These are phyloP conservation scores for Pseudopediastrum boryanum DNA, from an alignment of 139 green algal genomes.

Conservation along the genomic window DNA sequence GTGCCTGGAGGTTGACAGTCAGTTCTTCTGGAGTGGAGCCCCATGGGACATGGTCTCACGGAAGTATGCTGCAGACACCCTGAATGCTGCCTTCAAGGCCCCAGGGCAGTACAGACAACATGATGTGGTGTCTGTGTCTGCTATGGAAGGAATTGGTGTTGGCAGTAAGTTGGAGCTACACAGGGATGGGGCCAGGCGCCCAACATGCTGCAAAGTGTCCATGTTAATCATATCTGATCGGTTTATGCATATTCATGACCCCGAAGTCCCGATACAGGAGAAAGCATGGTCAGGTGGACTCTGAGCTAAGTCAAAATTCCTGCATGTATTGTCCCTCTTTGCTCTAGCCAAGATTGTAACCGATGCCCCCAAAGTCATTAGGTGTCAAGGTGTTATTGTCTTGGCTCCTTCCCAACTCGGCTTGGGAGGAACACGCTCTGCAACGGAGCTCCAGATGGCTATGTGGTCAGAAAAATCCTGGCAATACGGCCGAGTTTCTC, in stretches of 20 bases:
- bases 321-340: too few species aligned
- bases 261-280: too few species aligned
- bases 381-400: too few species aligned
- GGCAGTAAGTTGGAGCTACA: constrained; percentile 5
- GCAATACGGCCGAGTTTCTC: too few species aligned
- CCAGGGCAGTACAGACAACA: background rate
- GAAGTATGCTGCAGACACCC: constrained; percentile 50
- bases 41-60: constrained; percentile 48
- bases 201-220: background rate
- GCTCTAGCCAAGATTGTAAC: too few species aligned
- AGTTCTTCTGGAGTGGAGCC: constrained; percentile 35
- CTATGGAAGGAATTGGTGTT: constrained; percentile 60
- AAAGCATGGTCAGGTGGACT: too few species aligned
- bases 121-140: constrained; percentile 56
- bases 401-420: too few species aligned
- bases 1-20: constrained; percentile 48
- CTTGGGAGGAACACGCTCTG: too few species aligned
- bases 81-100: constrained; percentile 38
- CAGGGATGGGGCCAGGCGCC: background rate
- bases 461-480: too few species aligned
- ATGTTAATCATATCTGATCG: background rate
- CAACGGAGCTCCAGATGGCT: too few species aligned
- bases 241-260: background rate
- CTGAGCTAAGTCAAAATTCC: too few species aligned
- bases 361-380: too few species aligned